Percentiles rank a stretch among this genome's conserved stretches.
These are phyloP conservation scores for Trifolium pratense DNA, from an alignment of 306 rosid species.

Conservation along the genomic window DNA sequence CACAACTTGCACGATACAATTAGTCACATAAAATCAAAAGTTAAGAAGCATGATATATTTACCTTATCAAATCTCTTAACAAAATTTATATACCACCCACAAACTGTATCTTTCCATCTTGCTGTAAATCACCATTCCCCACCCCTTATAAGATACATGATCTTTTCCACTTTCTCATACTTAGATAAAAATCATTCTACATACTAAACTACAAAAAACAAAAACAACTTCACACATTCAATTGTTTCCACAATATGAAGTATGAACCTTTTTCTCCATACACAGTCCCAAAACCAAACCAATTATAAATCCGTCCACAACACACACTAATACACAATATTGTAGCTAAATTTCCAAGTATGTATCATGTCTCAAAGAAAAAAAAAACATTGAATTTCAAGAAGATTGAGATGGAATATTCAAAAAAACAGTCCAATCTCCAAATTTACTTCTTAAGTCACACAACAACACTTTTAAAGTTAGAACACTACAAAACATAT, in stretches of 20 bases:
- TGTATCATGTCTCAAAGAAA: too few relatives aligned
- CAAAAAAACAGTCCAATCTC: too few relatives aligned
- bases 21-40: conserved; percentile 33
- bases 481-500: too few relatives aligned
- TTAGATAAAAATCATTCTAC: conserved; percentile 31
- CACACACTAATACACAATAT: too few relatives aligned
- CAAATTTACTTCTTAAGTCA: too few relatives aligned
- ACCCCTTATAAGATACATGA: neutral
- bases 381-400: too few relatives aligned
- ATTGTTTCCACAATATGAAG: conserved; percentile 48
- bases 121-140: conserved; percentile 53
- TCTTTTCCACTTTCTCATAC: conserved; percentile 21
- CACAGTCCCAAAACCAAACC: conserved; percentile 42
- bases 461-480: too few relatives aligned
- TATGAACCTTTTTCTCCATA: conserved; percentile 29
- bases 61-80: conserved; percentile 30
- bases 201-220: conserved; percentile 46
- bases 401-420: too few relatives aligned
- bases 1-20: conserved; percentile 12
- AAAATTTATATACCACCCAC: conserved; percentile 36
- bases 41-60: conserved; percentile 38
- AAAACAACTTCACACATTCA: conserved; percentile 35
- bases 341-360: too few relatives aligned
- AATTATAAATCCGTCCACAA: conserved; percentile 47
- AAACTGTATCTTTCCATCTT: conserved; percentile 43